Base-by-base conservation (phyloP, 257 asterid species). In the Orobanche coerulescens region DNA sequence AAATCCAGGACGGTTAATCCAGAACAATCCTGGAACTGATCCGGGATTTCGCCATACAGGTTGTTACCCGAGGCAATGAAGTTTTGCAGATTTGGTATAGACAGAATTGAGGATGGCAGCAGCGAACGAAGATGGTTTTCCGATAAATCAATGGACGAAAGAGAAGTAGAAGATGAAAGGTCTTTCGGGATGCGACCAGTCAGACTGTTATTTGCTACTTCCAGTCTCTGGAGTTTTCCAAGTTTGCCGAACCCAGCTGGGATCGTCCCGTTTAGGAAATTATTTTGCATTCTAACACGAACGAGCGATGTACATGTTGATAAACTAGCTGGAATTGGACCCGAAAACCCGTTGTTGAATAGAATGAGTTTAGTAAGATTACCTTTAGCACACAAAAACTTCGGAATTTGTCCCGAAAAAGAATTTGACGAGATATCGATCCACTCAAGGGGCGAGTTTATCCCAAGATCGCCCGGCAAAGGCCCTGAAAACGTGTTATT, bases 211-310 rank as follows among this genome's bases (percentile, higher is more conserved):
- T 80, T 80, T 4, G 85, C 90, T 16, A 82, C 25, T 71, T 85
- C 94, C 53, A 85, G 75, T 31, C 94, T 80, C 33, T 80, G 79
- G 12, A 85, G 79, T 18, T 76, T 78, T 48, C 28, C 80, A n/a
- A 82, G 82, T 53, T 72, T 82, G 50, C 87, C 90, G 49, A 85
- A 85, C n/a, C 89, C 89, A 20, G 74, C 58, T 1, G 90, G 94
- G 61, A 85, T 80, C 24, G 85, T 66, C 25, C 87, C 90, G 1
- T 86, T 68, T 52, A 85, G 69, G 66, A 72, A 47, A 73, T 85
- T 85, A 63, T 80, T 85, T 40, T 85, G 94, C 64, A 80, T 80
- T 61, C 94, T 73, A 42, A 82, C 82, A 2, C 94, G 87, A 74
- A 85, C 81, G 6, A 85, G 77, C 25, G 87, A 72, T 16, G 10